Conservation (phyloP, 129 eudicot species). For the Saposhnikovia divaricata region DNA sequence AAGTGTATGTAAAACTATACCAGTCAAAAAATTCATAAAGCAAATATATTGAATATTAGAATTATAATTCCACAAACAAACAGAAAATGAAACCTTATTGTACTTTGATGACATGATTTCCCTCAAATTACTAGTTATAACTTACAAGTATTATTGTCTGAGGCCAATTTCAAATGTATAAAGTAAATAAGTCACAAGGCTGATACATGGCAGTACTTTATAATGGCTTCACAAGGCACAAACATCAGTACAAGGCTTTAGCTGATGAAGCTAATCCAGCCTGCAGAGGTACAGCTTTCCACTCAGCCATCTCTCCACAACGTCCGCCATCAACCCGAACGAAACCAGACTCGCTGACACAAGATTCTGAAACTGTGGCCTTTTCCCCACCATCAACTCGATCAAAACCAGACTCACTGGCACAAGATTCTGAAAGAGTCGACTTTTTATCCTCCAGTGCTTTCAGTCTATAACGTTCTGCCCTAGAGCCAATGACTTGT, state of each 20-base stretch:
- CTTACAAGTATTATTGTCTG: not conserved
- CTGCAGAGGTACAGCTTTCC: conserved; percentile 6
- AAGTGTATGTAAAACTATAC: too few species aligned
- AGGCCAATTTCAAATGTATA: not conserved
- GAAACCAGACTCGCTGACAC: not conserved
- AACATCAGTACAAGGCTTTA: conserved; percentile 2
- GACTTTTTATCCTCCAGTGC: conserved; percentile 23
- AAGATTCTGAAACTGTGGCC: too few species aligned
- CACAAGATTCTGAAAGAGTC: conserved; percentile 10
- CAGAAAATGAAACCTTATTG: not conserved
- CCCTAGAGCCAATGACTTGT: conserved; percentile 94
- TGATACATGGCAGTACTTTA: not conserved
- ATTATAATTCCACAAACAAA: not conserved
- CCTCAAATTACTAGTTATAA: not conserved
- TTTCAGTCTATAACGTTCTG: conserved; percentile 71
- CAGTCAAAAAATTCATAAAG: too few species aligned
- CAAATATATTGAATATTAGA: too few species aligned
- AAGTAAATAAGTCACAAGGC: not conserved
- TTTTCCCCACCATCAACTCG: not conserved
- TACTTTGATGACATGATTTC: not conserved
- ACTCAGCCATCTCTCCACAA: not conserved
- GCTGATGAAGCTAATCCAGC: not conserved
- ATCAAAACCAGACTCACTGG: not conserved
- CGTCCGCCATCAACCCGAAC: conserved; percentile 3
- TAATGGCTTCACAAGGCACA: not conserved